Conservation (phyloP, 345 rosid genomes). For the Melaleuca quinquenervia region DNA sequence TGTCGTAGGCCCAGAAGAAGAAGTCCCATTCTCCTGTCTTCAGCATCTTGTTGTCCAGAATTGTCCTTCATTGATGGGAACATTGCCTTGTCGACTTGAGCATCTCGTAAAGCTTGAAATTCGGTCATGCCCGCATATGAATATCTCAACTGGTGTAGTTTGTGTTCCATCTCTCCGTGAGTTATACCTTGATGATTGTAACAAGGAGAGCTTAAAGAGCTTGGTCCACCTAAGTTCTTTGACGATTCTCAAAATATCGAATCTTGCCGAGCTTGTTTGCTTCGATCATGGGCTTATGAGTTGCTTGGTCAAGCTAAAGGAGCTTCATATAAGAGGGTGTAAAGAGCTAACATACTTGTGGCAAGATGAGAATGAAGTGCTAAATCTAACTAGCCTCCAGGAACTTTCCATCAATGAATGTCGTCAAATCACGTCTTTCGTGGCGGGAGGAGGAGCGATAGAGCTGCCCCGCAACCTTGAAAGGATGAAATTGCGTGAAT, state of each 20-base stretch:
- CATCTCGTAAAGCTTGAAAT: background rate
- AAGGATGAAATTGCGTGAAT: fast-evolving
- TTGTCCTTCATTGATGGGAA: background rate
- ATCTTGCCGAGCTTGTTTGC: background rate
- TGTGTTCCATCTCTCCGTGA: background rate
- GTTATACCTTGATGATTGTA: background rate
- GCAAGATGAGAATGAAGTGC: background rate
- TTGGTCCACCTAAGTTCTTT: background rate
- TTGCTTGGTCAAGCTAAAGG: background rate
- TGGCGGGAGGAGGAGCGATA: background rate
- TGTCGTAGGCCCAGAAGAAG: background rate
- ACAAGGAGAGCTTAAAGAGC: background rate
- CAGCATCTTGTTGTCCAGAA: background rate
- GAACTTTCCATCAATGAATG: background rate
- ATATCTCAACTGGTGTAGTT: background rate
- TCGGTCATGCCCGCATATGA: background rate
- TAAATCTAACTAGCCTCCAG: background rate
- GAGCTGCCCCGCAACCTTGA: background rate
- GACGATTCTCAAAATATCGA: background rate
- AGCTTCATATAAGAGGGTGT: background rate
- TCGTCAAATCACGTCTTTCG: background rate
- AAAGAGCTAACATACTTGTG: background rate
- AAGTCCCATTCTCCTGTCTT: background rate
- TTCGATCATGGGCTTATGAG: background rate
- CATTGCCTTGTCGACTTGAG: background rate